Percentiles rank a stretch among this genome's conserved stretches.
Conservation (phyloP, 2,329 filamentous ascomycete genomes). For the Macrophomina pseudophaseolina region DNA sequence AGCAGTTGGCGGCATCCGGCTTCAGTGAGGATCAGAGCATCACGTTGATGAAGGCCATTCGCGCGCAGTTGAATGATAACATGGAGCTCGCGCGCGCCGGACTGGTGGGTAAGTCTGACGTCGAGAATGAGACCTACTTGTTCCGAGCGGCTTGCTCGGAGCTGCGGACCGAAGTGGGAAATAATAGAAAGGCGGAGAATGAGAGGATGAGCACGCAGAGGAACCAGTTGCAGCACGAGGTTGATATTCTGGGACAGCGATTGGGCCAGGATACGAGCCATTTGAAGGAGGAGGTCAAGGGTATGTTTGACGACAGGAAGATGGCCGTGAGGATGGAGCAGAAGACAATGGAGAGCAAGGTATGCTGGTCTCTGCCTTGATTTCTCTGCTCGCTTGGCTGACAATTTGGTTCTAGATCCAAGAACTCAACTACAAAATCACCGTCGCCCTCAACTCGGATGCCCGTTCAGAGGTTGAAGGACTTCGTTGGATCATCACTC, state of each 20-base stretch:
- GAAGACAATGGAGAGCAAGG: slow-evolving; percentile 78
- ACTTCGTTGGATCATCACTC: slow-evolving; percentile 80
- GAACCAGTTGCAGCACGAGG: slow-evolving; percentile 87
- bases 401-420: slow-evolving; percentile 69
- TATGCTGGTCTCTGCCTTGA: slow-evolving; percentile 46
- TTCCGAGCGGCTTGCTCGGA: slow-evolving; percentile 95
- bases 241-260: slow-evolving; percentile 87
- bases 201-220: slow-evolving; percentile 84
- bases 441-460: slow-evolving; percentile 85
- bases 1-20: slow-evolving; percentile 72
- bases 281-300: slow-evolving; percentile 89
- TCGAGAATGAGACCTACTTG: slow-evolving; percentile 86
- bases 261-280: slow-evolving; percentile 81
- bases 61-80: slow-evolving; percentile 76
- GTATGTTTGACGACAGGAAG: slow-evolving; percentile 94
- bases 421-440: slow-evolving; percentile 96
- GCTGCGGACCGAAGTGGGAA: slow-evolving; percentile 82
- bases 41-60: slow-evolving; percentile 90
- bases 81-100: slow-evolving; percentile 79
- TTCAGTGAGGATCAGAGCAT: slow-evolving; percentile 78
- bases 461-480: slow-evolving; percentile 90
- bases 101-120: slow-evolving; percentile 86
- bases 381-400: not conserved
- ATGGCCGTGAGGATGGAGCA: slow-evolving; percentile 91
- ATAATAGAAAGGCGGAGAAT: slow-evolving; percentile 74